phyloP scores from a whole-genome alignment of 1,284 basidiomycete genomes.

The Lentinula novae-zelandiae region DNA sequence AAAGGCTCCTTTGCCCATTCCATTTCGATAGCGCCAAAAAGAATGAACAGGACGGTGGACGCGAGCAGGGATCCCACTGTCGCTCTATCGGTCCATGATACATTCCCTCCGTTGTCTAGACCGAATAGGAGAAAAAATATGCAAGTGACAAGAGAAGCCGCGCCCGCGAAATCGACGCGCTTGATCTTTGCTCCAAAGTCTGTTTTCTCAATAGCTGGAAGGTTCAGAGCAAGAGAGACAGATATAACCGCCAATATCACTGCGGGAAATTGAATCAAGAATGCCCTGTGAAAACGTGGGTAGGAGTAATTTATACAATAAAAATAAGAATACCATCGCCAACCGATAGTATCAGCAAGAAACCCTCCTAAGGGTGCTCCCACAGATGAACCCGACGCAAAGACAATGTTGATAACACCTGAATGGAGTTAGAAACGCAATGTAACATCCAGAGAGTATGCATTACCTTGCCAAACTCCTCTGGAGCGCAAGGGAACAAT shows the following conservation, averaged over 20 bases:
- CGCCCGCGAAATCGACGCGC: constrained; percentile 58
- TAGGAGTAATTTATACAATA: neutral
- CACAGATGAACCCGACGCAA: constrained; percentile 46
- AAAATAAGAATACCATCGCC: constrained; percentile 45
- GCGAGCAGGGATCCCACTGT: constrained; percentile 31
- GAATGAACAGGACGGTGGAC: constrained; percentile 27
- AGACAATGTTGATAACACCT: constrained; percentile 57
- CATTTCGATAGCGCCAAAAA: constrained; percentile 39
- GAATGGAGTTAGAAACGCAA: neutral
- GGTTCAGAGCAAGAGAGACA: constrained; percentile 46
- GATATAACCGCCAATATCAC: constrained; percentile 47
- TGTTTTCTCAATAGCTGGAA: constrained; percentile 36
- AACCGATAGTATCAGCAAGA: constrained; percentile 58
- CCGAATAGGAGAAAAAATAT: constrained; percentile 53
- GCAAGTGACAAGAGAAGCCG: constrained; percentile 44
- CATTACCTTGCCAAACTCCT: constrained; percentile 60
- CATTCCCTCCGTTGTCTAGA: constrained; percentile 55
- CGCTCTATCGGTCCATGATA: constrained; percentile 44
- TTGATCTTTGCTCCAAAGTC: constrained; percentile 45
- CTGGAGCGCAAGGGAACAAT: constrained; percentile 54
- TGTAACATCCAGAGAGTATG: neutral
- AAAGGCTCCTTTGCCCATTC: constrained; percentile 53
- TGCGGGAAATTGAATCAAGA: constrained; percentile 55
- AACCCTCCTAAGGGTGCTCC: constrained; percentile 60
- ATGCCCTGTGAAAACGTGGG: constrained; percentile 38